Base-by-base conservation (phyloP, 306 rosid species). In the Calophaca sinica region DNA sequence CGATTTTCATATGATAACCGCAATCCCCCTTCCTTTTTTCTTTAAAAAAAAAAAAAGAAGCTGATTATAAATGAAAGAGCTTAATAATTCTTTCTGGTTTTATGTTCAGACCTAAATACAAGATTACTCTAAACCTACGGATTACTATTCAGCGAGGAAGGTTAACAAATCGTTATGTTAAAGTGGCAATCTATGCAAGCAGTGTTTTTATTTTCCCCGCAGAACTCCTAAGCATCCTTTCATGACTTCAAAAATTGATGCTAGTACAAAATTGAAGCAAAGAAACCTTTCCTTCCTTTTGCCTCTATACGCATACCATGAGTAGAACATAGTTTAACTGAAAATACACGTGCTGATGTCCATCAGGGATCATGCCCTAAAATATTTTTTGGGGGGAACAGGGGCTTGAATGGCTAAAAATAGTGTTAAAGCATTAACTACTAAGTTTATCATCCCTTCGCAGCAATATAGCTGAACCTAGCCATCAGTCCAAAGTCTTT, bases 261-360 rank as follows among this genome's bases (percentile, higher is more conserved):
- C 29, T 57, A 80, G 61, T 55, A 50, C 64, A 68, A 75, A 61
- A 75, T 10, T 71, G 79, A 65, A 70, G 81, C 58, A 76, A 72
- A 77, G 8, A 31, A 77, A 49, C 66, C 66, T 41, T 53, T 64
- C 46, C 26, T n/a, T 67, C 48, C 62, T 77, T 50, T 62, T 72
- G 79, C 72, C 46, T 82, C 72, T 65, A 63, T 64, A 57, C 68
- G 67, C 75, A 72, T 9, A 46, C 61, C 64, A 52, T 53, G 53
- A 62, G 35, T 4, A 73, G 2, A 11, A 26, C 11, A 75, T 32
- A 72, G 6, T 50, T 42, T 4, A 65, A 70, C 41, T 9, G 12
- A 51, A 39, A 75, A 49, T 67, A 80, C 52, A 38, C 5, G 41
- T n/a, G 57, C 42, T 60, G 33, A 82, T 51, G 71, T 58, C 71